Evolutionary conservation across 495 filamentous ascomycete genomes (phyloP).

Genomic region (Penicillium pancosmium): DNA sequence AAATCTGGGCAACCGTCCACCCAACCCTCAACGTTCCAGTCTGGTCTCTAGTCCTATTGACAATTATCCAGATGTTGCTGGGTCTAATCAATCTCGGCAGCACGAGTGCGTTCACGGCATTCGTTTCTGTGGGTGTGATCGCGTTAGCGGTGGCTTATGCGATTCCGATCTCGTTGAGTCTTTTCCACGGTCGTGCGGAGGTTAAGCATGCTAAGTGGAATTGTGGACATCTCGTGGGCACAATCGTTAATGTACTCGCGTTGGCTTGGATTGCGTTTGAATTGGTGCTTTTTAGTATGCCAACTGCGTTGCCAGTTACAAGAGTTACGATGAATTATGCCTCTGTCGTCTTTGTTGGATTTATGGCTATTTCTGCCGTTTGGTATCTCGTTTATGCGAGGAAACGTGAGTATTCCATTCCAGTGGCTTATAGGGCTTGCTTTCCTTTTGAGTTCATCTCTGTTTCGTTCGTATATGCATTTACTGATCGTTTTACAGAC

Average conservation of each 20-base stretch:
- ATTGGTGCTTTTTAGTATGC: slow-evolving; percentile 61
- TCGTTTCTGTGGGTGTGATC: slow-evolving; percentile 65
- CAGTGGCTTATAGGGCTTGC: too few species aligned
- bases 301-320: slow-evolving; percentile 51
- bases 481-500: slow-evolving; percentile 26
- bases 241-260: slow-evolving; percentile 57
- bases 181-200: slow-evolving; percentile 52
- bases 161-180: slow-evolving; percentile 58
- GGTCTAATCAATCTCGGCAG: slow-evolving; percentile 68
- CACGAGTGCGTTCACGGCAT: slow-evolving; percentile 61
- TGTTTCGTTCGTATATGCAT: not conserved
- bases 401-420: slow-evolving; percentile 37
- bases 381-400: slow-evolving; percentile 52
- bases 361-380: slow-evolving; percentile 40
- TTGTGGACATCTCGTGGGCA: slow-evolving; percentile 57
- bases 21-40: slow-evolving; percentile 36
- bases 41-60: slow-evolving; percentile 39
- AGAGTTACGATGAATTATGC: slow-evolving; percentile 61
- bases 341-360: slow-evolving; percentile 63
- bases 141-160: slow-evolving; percentile 60
- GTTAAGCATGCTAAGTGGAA: slow-evolving; percentile 58
- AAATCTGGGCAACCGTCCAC: slow-evolving; percentile 37
- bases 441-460: not conserved
- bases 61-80: slow-evolving; percentile 48
- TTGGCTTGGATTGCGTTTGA: slow-evolving; percentile 63